Percentiles rank a stretch among this genome's conserved stretches.
These are phyloP conservation scores for Tuber borchii DNA, from an alignment of 495 filamentous ascomycete species.

Conservation along the genomic window DNA sequence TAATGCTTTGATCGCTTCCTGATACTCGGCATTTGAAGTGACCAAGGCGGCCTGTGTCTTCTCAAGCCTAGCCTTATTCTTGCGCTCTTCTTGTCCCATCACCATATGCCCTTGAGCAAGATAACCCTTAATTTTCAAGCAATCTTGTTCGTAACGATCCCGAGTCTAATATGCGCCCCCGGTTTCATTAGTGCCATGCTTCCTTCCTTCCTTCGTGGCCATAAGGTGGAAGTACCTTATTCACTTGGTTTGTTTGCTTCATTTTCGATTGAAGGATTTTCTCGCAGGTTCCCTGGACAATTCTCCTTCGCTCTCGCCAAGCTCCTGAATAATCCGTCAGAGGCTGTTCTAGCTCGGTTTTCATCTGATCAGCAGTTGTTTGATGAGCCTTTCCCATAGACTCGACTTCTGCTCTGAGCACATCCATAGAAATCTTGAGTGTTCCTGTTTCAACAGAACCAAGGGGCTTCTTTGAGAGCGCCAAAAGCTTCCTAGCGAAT, in stretches of 20 bases:
- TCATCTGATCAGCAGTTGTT: conserved; percentile 86
- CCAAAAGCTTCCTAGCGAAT: conserved; percentile 84
- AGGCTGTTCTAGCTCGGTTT: conserved; percentile 92
- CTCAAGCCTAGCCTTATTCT: conserved; percentile 97
- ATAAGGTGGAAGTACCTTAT: conserved; percentile 58
- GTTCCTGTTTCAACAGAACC: conserved; percentile 85
- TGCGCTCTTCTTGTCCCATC: conserved; percentile 97
- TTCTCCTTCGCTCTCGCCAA: conserved; percentile 91
- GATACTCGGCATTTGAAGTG: conserved; percentile 84
- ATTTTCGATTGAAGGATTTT: conserved; percentile 87
- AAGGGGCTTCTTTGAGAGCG: conserved; percentile 78
- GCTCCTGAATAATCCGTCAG: conserved; percentile 84
- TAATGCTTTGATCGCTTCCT: conserved; percentile 81
- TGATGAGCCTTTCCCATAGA: conserved; percentile 89
- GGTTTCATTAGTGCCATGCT: conserved; percentile 16
- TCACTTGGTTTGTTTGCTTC: conserved; percentile 81
- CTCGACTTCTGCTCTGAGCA: conserved; percentile 84
- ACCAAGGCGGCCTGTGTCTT: conserved; percentile 96
- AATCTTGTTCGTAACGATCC: conserved; percentile 94
- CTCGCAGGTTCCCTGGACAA: conserved; percentile 86
- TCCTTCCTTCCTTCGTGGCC: neutral
- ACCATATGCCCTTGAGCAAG: conserved; percentile 99
- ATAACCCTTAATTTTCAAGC: conserved; percentile 95
- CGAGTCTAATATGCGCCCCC: conserved; percentile 54
- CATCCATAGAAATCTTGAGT: conserved; percentile 74